Base-by-base conservation (phyloP, 345 rosid genomes). In the Moricandia moricandioides region DNA sequence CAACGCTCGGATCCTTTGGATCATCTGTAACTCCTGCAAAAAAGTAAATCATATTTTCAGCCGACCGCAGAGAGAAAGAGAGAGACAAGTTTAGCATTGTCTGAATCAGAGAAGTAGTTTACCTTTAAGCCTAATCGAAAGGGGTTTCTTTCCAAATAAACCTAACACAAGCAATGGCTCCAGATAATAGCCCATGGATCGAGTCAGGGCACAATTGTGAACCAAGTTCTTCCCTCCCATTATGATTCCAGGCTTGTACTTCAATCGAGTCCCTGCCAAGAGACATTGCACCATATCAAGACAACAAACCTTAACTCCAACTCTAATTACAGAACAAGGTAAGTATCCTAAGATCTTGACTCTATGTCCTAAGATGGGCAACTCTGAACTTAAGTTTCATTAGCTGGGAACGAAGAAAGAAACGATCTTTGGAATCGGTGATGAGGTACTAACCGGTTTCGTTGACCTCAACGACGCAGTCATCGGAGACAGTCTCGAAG, bases 11-110 rank as follows among this genome's bases (percentile, higher is more conserved):
- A 67, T 96, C 98, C 79, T 72, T 88, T 11, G 91, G 39, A 84
- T 92, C 96, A 82, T 89, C 87, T 30, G 98, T 91, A 73, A 92
- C 84, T 74, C 98, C 98, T 95, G 81, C 69, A 78, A 78, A 76
- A 78, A 73, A 27, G 43, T 31, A 67, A 49, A 66, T 10, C 52
- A 21, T 62, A 31, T 8, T 34, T 6, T 0, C 6, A 72, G 51
- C 40, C 17, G 49, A 8, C 51, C 37, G 17, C 13, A 1, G 11
- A 21, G 5, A 34, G 39, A 18, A 70, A 27, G 16, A 43, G 0
- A 8, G 18, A 17, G 8, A 16, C n/a, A 16, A 34, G 57, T 39
- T 12, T 39, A 39, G 14, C 65, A 16, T 8, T n/a, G 7, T 14
- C n/a, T 58, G 59, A 10, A 40, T 47, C 30, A 43, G 18, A 17